phyloP scores from a whole-genome alignment of 2,329 filamentous ascomycete genomes.

The Fonsecaea erecta region DNA sequence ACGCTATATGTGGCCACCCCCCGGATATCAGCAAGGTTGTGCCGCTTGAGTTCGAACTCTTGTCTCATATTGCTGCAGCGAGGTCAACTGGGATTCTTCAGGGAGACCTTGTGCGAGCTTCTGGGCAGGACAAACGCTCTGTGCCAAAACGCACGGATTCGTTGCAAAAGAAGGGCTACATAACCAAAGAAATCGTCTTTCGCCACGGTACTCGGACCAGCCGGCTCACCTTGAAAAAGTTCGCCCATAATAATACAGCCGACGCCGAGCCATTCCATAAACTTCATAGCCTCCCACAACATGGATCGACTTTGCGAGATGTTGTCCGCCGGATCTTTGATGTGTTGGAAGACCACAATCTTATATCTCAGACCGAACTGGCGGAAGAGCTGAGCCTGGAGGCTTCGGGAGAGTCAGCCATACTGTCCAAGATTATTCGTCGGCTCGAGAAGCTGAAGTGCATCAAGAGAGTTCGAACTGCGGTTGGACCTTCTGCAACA shows the following conservation, averaged over 20 bases:
- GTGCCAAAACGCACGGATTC: conserved; percentile 65
- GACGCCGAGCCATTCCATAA: conserved; percentile 6
- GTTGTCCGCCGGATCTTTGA: conserved; percentile 33
- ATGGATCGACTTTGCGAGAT: conserved; percentile 23
- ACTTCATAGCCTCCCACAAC: background rate
- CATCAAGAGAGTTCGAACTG: conserved; percentile 49
- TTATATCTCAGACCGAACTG: conserved; percentile 25
- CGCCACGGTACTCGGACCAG: conserved; percentile 59
- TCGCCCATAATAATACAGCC: conserved; percentile 39
- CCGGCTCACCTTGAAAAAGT: conserved; percentile 60
- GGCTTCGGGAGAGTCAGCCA: conserved; percentile 26
- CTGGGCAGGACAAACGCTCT: conserved; percentile 68
- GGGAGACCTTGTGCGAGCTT: conserved; percentile 58
- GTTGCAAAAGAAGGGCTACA: conserved; percentile 64
- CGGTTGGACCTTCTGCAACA: conserved; percentile 47
- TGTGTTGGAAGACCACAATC: conserved; percentile 16
- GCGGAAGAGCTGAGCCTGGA: conserved; percentile 22
- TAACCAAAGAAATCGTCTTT: conserved; percentile 60
- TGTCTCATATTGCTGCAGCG: conserved; percentile 63
- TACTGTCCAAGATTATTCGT: conserved; percentile 50
- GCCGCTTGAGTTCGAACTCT: conserved; percentile 59
- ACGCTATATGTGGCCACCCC: conserved; percentile 63
- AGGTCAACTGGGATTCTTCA: conserved; percentile 62
- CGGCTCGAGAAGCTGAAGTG: conserved; percentile 54
- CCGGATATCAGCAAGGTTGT: conserved; percentile 60